phyloP scores from a whole-genome alignment of 441 rosid genomes.

The Cnidoscolus chayamansa region DNA sequence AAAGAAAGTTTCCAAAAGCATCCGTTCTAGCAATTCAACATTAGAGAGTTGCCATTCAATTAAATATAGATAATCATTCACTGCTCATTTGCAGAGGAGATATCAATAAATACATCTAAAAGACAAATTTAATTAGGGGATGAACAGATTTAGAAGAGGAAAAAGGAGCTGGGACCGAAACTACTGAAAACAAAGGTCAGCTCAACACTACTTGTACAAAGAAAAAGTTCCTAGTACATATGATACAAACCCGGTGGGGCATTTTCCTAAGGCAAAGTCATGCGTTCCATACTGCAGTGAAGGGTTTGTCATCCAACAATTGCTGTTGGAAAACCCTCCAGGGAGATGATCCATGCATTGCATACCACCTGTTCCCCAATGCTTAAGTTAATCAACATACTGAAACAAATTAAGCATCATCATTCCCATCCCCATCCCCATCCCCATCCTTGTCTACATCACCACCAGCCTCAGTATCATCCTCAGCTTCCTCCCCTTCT shows the following conservation, averaged over 20 bases:
- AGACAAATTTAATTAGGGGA: constrained; percentile 12
- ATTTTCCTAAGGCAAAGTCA: constrained; percentile 23
- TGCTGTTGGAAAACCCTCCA: constrained; percentile 20
- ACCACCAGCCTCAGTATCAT: constrained; percentile 39
- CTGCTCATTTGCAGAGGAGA: constrained; percentile 21
- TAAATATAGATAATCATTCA: constrained; percentile 23
- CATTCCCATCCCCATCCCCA: constrained; percentile 44
- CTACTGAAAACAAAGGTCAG: constrained; percentile 26
- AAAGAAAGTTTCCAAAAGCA: background rate
- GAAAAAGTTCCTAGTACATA: constrained; percentile 31
- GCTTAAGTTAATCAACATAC: constrained; percentile 15
- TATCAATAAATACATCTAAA: constrained; percentile 32
- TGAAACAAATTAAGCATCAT: constrained; percentile 33
- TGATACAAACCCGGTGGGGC: constrained; percentile 40
- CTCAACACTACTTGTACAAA: constrained; percentile 22
- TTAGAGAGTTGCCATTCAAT: constrained; percentile 8
- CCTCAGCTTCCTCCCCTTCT: constrained; percentile 60
- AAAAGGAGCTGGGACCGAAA: constrained; percentile 6
- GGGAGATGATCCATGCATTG: constrained; percentile 14
- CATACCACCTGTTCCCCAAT: constrained; percentile 17
- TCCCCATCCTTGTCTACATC: constrained; percentile 36
- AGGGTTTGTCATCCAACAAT: constrained; percentile 24
- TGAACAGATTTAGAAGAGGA: background rate
- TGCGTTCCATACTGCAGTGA: constrained; percentile 16
- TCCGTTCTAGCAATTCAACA: constrained; percentile 1